Base-by-base conservation (phyloP, 2,329 filamentous ascomycete genomes). In the Leptographium lundbergii region DNA sequence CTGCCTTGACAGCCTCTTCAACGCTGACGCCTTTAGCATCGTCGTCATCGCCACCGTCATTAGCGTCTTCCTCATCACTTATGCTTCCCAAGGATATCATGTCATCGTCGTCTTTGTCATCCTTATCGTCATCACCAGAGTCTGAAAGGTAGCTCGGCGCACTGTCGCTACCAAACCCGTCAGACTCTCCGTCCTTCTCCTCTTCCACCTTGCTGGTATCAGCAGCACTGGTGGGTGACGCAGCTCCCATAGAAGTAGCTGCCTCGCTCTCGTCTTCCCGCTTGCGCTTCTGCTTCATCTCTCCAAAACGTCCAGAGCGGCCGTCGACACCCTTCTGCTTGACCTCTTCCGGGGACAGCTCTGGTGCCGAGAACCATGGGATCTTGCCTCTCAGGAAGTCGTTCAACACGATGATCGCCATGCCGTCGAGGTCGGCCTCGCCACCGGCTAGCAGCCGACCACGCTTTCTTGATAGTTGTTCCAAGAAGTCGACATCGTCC, bases 371-470 rank as follows among this genome's bases (percentile, higher is more conserved):
- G 69, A 91, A 99, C 94, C 95, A 99, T 1, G 94, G 94, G 29
- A 97, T 89, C 73, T 92, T 96, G 59, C 94, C 94, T 63, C 94
- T 78, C 68, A 97, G 82, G 70, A 97, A 99, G 69, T 99, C 94
- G 67, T 96, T 97, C 61, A 99, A 75, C 0, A 99, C 88, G 84
- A 96, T 96, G 73, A 96, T 96, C 1, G 94, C 94, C 54, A 96
- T 91, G 66, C 91, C 91, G 67, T 97, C 92, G 59, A 96, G 75
- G 71, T 99, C 94, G 4, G 92, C 88, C 70, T 97, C 94, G n/a
- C 92, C 94, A 60, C 89, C 92, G 69, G 54, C 57, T 19, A 97
- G 76, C 24, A 99, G 74, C 65, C 91, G 81, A 19, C 94, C 94
- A 60, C 85, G 85, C 71, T 96, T 97, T 60, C 91, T 80, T 10